A percentile compares a stretch with the other conserved stretches of the same genome.
These are phyloP conservation scores for Polyporus arcularius DNA, from an alignment of 768 basidiomycete genomes.

Conservation along the genomic window DNA sequence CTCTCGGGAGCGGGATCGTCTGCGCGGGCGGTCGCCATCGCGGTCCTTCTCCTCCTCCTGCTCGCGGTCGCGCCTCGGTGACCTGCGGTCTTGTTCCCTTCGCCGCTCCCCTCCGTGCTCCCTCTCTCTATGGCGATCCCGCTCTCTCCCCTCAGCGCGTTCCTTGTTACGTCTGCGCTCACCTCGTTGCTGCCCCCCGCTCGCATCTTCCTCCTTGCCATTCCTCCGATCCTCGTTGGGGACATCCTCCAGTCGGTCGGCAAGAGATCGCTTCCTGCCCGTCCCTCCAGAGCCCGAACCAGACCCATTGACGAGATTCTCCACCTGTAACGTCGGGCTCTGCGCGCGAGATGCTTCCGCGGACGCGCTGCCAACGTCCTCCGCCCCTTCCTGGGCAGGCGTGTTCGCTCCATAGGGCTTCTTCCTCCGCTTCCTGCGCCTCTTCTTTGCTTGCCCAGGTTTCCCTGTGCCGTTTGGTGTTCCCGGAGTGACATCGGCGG, in stretches of 20 bases:
- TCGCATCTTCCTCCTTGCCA: neutral
- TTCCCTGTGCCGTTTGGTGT: neutral
- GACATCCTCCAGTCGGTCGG: neutral
- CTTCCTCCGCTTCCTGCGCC: slow-evolving; percentile 20
- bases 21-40: slow-evolving; percentile 3
- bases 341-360: slow-evolving; percentile 18
- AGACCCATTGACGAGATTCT: neutral
- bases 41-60: neutral
- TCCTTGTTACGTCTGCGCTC: slow-evolving; percentile 3
- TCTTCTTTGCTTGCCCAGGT: neutral
- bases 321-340: neutral
- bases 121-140: neutral
- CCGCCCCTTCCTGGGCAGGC: slow-evolving; percentile 15
- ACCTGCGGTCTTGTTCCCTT: slow-evolving; percentile 4
- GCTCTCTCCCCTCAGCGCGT: neutral
- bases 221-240: neutral
- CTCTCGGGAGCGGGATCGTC: slow-evolving; percentile 6
- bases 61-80: slow-evolving; percentile 6
- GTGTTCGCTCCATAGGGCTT: slow-evolving; percentile 1
- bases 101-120: slow-evolving; percentile 4
- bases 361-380: slow-evolving; percentile 24
- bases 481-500: neutral
- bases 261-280: neutral
- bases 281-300: neutral
- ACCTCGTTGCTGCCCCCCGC: neutral